phyloP scores from a whole-genome alignment of 495 filamentous ascomycete genomes.

The Neurospora sp. region DNA sequence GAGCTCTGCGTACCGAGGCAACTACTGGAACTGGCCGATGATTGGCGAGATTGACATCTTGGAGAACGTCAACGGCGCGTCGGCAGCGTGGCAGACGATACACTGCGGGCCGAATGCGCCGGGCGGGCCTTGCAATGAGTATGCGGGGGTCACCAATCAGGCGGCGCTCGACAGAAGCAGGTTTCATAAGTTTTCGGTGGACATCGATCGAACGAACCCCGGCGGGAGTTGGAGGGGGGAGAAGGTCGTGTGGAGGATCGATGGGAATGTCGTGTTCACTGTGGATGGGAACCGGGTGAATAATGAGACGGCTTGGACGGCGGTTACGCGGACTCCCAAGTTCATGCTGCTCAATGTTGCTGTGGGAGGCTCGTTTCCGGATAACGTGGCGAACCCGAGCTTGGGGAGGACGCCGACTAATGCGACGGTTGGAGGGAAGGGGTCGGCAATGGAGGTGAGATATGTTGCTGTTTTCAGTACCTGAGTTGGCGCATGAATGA shows the following conservation, averaged over 20 bases:
- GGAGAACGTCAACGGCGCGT: conserved; percentile 33
- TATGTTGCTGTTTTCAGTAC: conserved; percentile 11
- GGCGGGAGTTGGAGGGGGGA: conserved; percentile 26
- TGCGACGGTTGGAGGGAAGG: conserved; percentile 3
- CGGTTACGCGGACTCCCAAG: conserved; percentile 22
- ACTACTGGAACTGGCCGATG: conserved; percentile 28
- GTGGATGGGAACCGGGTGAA: conserved; percentile 23
- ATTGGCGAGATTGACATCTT: conserved; percentile 39
- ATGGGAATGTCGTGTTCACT: conserved; percentile 24
- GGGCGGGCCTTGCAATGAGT: conserved; percentile 35
- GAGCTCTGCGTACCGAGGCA: conserved; percentile 25
- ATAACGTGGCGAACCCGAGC: conserved; percentile 4
- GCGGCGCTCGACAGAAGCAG: conserved; percentile 18
- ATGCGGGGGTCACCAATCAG: conserved; percentile 23
- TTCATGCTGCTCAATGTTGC: conserved; percentile 39
- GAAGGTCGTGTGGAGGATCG: conserved; percentile 32
- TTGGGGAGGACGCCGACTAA: conserved; percentile 4
- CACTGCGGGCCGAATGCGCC: conserved; percentile 32
- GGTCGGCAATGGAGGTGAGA: conserved; percentile 9
- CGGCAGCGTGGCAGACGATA: conserved; percentile 29
- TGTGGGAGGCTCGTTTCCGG: conserved; percentile 30
- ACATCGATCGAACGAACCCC: conserved; percentile 26
- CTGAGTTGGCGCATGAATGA: background rate
- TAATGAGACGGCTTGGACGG: conserved; percentile 27
- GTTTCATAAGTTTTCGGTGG: conserved; percentile 32